These are phyloP conservation scores for Ascochyta koolunga DNA, from an alignment of 2,329 filamentous ascomycete genomes.

Conservation along the genomic window DNA sequence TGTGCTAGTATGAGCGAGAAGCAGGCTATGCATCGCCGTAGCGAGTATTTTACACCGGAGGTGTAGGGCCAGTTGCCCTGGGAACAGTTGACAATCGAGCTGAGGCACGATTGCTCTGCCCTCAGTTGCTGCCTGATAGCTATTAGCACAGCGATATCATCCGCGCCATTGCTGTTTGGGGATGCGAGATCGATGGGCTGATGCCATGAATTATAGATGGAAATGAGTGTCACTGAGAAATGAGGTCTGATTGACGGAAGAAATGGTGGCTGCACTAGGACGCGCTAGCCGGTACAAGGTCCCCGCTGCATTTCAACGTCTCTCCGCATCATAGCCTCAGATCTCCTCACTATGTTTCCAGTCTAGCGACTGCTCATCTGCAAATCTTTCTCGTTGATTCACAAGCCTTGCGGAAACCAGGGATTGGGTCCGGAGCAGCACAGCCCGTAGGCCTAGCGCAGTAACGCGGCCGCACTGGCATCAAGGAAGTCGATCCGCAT, in stretches of 20 bases:
- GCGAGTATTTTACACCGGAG: background rate
- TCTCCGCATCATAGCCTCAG: slow-evolving; percentile 25
- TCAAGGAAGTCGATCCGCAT: background rate
- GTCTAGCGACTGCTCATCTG: background rate
- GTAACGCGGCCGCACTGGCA: slow-evolving; percentile 4
- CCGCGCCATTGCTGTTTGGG: background rate
- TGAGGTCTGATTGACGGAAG: slow-evolving; percentile 34
- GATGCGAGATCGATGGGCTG: background rate
- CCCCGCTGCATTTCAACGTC: slow-evolving; percentile 9
- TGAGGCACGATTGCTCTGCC: background rate
- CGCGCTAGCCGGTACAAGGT: slow-evolving; percentile 8
- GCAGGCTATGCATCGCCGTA: background rate
- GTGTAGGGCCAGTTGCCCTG: background rate
- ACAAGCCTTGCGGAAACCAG: slow-evolving; percentile 9
- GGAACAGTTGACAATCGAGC: background rate
- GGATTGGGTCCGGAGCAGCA: slow-evolving; percentile 12
- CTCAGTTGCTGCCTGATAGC: background rate
- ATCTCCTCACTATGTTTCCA: slow-evolving; percentile 12
- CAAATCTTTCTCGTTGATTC: background rate
- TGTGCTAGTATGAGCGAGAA: slow-evolving; percentile 3
- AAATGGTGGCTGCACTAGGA: slow-evolving; percentile 30
- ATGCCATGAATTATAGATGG: background rate
- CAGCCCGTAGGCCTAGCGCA: slow-evolving; percentile 2
- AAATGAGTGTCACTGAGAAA: background rate
- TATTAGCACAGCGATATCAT: background rate